These are phyloP conservation scores for Talaromyces sp. DNA, from an alignment of 2,329 filamentous ascomycete species.

Conservation along the genomic window DNA sequence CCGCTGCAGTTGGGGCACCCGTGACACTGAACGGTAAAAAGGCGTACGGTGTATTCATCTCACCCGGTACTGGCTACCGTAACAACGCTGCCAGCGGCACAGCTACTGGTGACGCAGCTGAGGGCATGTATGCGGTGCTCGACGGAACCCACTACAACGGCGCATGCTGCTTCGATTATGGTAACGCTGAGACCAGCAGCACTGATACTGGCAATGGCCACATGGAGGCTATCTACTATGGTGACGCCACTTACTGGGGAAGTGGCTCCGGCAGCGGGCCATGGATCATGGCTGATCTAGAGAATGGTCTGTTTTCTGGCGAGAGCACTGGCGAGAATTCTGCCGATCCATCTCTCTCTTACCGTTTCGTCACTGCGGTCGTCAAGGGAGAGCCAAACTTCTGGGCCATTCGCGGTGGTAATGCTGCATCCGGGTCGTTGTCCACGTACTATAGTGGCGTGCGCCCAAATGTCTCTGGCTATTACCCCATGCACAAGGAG, in stretches of 20 bases:
- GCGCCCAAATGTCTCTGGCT: slow-evolving; percentile 8
- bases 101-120: slow-evolving; percentile 2
- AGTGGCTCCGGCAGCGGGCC: slow-evolving; percentile 11
- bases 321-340: not conserved
- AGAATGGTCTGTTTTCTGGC: slow-evolving; percentile 14
- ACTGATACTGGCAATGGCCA: slow-evolving; percentile 14
- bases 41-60: slow-evolving; percentile 15
- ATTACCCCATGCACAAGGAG: slow-evolving; percentile 14
- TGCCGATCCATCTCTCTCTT: slow-evolving; percentile 9
- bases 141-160: slow-evolving; percentile 14
- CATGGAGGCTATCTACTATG: slow-evolving; percentile 16
- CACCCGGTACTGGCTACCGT: slow-evolving; percentile 14
- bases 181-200: slow-evolving; percentile 15
- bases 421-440: slow-evolving; percentile 8
- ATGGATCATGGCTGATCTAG: slow-evolving; percentile 15
- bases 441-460: slow-evolving; percentile 11
- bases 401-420: slow-evolving; percentile 13
- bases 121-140: slow-evolving; percentile 16
- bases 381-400: slow-evolving; percentile 8
- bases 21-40: slow-evolving; percentile 14
- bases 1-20: slow-evolving; percentile 11
- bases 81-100: slow-evolving; percentile 4
- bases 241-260: slow-evolving; percentile 5
- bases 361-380: slow-evolving; percentile 11
- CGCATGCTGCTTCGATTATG: slow-evolving; percentile 15